Evolutionary conservation across 2,329 filamentous ascomycete species (phyloP), one percentile per base, ranked within the genome.

Genomic region (Phyllosticta citrichinensis): DNA sequence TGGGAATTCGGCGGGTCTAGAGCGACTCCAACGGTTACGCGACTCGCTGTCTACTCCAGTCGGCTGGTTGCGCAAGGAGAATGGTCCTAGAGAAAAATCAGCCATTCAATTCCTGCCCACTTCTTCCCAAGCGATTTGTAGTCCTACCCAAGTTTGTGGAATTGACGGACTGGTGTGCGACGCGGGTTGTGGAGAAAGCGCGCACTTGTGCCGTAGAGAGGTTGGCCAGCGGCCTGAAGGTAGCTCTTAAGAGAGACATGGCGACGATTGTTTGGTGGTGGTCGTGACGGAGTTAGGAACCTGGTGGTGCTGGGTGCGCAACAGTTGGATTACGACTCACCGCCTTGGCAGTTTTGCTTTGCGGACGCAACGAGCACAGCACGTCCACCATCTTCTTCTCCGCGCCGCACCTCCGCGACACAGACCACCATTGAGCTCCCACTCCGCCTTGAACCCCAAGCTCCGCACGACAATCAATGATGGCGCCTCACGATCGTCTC

Each of bases 181-280:
- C 53, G 53, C 40, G n/a, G 19, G 24, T 60, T 35, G 58, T 35
- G 19, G 58, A 60, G 17, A 60, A 56, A 2, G 58, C 58, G 25
- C 58, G 58, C 25, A 12, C 17, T 3, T 53, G 25, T 8, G 40
- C 58, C 24, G 19, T 19, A 40, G 52, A 52, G 14, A 54, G n/a
- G 30, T 47, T 22, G 11, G 54, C 54, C 25, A 54, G 19, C 25
- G 59, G 59, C 10, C 25, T 54, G 47, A 22, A 22, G 17, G 50
- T 2, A 24, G 30, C n/a, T 53, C 50, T 47, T 40, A 52, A 47
- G 2, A 57, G 22, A 52, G 55, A 57, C 59, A 61, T 61, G 5
- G 35, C 30, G 35, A 11, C 17, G 20, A 27, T 25, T n/a, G 53
- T 22, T 40, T 24, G 33, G 52, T 8, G 17, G 35, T 52, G 30